phyloP scores from a whole-genome alignment of 2,329 filamentous ascomycete species.

The Pseudopyrenochaeta lycopersici region DNA sequence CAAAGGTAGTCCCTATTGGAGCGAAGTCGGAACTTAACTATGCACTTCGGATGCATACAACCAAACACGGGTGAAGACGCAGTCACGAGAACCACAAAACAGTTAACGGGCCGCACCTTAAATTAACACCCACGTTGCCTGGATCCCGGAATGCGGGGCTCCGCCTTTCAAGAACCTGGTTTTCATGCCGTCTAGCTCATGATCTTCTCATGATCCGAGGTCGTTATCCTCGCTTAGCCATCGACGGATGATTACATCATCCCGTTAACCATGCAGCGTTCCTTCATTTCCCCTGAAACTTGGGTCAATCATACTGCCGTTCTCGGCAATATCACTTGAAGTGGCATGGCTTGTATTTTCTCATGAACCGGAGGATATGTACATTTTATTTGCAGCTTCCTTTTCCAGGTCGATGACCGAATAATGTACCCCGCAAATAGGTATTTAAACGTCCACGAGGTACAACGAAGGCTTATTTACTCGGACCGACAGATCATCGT shows the following conservation, averaged over 20 bases:
- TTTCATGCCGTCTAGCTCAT: background rate
- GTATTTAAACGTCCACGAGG: constrained; percentile 19
- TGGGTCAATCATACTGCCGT: constrained; percentile 1
- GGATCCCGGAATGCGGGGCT: constrained; percentile 6
- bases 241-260: background rate
- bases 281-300: constrained; percentile 17
- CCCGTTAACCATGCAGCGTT: constrained; percentile 10
- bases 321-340: constrained; percentile 3
- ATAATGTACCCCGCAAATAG: constrained; percentile 3
- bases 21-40: constrained; percentile 9
- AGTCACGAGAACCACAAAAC: constrained; percentile 14
- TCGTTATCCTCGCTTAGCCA: background rate
- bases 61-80: background rate
- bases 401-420: constrained; percentile 11
- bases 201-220: background rate
- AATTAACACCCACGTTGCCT: constrained; percentile 5
- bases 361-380: background rate
- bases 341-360: background rate
- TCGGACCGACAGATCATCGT: constrained; percentile 13
- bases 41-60: background rate
- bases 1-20: constrained; percentile 3
- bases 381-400: constrained; percentile 11
- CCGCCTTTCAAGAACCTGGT: background rate
- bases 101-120: constrained; percentile 14
- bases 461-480: constrained; percentile 1